Evolutionary conservation across 352 stramenopile genomes (phyloP), one percentile per base, ranked within the genome.

Genomic region (Phytopythium delawarense): DNA sequence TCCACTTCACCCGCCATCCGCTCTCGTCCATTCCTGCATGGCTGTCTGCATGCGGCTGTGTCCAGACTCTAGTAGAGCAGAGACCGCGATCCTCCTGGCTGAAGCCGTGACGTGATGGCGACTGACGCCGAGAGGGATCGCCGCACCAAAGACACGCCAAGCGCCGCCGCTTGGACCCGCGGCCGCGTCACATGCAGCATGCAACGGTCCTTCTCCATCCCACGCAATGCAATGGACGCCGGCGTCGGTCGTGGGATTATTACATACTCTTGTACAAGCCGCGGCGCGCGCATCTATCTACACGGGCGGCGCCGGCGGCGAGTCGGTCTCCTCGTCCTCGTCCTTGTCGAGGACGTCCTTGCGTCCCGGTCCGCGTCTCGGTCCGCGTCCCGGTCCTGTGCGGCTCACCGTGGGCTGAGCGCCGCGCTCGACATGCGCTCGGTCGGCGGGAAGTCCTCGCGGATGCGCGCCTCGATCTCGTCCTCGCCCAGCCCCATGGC

Each of bases 401-500:
- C 48, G n/a, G 48, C 51, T 45, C 51, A 45, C 51, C 51, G 51
- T 32, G 51, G 51, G 18, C 30, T 55, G 21, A 55, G 30, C 32
- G 32, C 25, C 20, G 55, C 52, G 30, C 69, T 75, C 16, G 72
- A 82, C 21, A 74, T 48, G 56, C 76, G 76, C 28, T 83, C 70
- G 12, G 75, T 66, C 0, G 81, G 77, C 40, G 81, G 81, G 44
- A 91, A 89, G 45, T 91, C 81, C 52, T 75, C 60, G 49, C 78
- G 79, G 63, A 91, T 84, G 53, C 75, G 81, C 16, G 55, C 61
- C 53, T 92, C 83, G 48, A 92, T 88, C 62, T 89, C 78, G 44
- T 82, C 79, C 57, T 92, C 80, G 12, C 69, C 74, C 30, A 89
- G 34, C 0, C 83, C 83, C 55, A 79, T 67, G 4, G 74, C 67